Evolutionary conservation across 1,284 basidiomycete species (phyloP).

Genomic region (Cutaneotrichosporon sp.): DNA sequence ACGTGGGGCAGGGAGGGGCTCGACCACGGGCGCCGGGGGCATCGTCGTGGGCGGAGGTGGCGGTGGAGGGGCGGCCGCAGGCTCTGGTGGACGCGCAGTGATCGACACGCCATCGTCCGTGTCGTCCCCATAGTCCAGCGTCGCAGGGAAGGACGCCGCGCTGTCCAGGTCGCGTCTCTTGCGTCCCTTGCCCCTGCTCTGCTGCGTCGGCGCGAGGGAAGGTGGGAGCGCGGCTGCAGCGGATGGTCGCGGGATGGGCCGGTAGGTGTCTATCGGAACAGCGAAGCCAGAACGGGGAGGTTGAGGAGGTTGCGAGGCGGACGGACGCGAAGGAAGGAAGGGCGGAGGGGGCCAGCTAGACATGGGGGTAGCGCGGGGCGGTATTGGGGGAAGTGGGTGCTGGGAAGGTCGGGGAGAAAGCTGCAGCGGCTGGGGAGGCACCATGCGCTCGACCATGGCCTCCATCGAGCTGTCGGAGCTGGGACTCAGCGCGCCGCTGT

Average conservation of each 20-base stretch:
- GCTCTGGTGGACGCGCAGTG: neutral
- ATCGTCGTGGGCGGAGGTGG: neutral
- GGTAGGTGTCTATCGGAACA: slow-evolving; percentile 6
- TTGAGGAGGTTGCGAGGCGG: neutral
- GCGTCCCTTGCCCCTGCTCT: slow-evolving; percentile 3
- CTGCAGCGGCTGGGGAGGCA: slow-evolving; percentile 10
- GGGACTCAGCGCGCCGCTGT: neutral
- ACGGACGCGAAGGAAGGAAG: neutral
- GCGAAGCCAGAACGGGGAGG: neutral
- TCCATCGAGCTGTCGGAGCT: slow-evolving; percentile 34
- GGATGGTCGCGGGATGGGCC: neutral
- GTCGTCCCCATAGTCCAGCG: slow-evolving; percentile 32
- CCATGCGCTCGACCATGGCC: slow-evolving; percentile 28
- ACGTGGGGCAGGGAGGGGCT: neutral
- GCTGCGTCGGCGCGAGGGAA: neutral
- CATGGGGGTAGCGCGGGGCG: neutral
- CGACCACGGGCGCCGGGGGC: neutral
- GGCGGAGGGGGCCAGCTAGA: neutral
- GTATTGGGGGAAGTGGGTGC: neutral
- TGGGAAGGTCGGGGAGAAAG: neutral
- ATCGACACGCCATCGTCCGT: neutral
- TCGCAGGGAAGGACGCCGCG: slow-evolving; percentile 1
- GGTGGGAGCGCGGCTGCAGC: neutral
- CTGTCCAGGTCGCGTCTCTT: slow-evolving; percentile 18
- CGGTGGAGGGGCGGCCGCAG: slow-evolving; percentile 1